Conservation (phyloP, 2,329 filamentous ascomycete species). For the Fusarium sororula region DNA sequence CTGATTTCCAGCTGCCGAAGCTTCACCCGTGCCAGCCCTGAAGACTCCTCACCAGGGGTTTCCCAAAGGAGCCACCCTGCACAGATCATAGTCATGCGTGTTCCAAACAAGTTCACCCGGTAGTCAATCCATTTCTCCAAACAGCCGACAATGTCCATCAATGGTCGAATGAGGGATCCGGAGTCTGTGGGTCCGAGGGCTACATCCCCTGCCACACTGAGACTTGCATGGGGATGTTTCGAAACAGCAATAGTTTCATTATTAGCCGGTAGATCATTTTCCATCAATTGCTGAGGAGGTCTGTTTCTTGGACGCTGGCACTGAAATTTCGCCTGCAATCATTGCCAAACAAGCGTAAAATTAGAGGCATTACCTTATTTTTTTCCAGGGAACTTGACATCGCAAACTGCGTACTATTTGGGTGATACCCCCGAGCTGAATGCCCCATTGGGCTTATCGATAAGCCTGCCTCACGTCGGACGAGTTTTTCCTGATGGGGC, state of each 20-base stretch:
- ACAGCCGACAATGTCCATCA: not conserved
- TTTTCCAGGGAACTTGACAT: not conserved
- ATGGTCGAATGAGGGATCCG: conserved; percentile 6
- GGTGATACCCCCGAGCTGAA: not conserved
- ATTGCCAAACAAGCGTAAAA: not conserved
- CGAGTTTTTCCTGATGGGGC: not conserved
- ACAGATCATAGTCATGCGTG: not conserved
- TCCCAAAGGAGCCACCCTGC: not conserved
- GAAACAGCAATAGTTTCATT: conserved; percentile 18
- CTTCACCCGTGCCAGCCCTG: not conserved
- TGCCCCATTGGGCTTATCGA: not conserved
- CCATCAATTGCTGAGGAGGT: not conserved
- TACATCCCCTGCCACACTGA: not conserved
- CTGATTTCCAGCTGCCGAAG: not conserved
- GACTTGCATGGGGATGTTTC: conserved; percentile 12
- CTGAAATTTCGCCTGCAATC: conserved; percentile 7
- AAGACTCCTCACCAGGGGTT: not conserved
- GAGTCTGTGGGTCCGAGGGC: conserved; percentile 13
- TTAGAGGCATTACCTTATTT: not conserved
- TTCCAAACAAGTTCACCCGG: not conserved
- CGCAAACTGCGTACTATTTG: not conserved
- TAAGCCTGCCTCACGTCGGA: not conserved
- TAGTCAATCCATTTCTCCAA: not conserved
- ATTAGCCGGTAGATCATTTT: conserved; percentile 6
- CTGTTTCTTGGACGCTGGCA: not conserved